Evolutionary conservation across 2,329 filamentous ascomycete species (phyloP), one percentile per base, ranked within the genome.

Genomic region (Didymosphaeria variabile): DNA sequence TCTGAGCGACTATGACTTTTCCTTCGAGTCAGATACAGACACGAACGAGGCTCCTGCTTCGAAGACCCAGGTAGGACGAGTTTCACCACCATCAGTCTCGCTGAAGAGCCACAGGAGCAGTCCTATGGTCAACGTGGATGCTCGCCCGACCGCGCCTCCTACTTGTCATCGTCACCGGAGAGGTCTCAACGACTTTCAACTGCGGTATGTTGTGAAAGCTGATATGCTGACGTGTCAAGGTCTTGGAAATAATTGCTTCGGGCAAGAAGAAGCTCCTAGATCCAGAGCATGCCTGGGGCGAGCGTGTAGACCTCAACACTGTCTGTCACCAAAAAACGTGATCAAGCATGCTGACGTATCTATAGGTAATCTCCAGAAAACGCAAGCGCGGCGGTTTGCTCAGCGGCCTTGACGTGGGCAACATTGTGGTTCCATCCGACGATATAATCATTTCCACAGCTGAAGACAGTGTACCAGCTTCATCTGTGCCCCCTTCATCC

Each of bases 1-100:
- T 17, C 44, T 68, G 5, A 61, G 59, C 47, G 66, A 66, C 51
- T 68, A 68, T 61, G 55, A 62, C 36, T 64, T 57, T 6, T 50
- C 46, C 15, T 62, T 57, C 19, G 64, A 62, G n/a, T 55, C 51
- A 26, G 19, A 19, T 36, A 19, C 51, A 26, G 19, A 19, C 38
- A 19, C 26, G 15, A 5, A 45, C 45, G 2, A 32, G 0, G 19
- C 23, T 4, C 38, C 21, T 29, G 29, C 42, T 15, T 34, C 29
- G 8, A 19, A 47, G 23, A 13, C 26, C 46, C 17, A 47, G 49
- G 49, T 58, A 46, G 3, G 13, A 6, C n/a, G 5, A 26, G 15
- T 21, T 12, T 21, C 12, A 5, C 45, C 34, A n/a, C 13, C n/a
- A 38, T 17, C 17, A n/a, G 8, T 21, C 12, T 15, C 13, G 17